Evolutionary conservation across 2,329 filamentous ascomycete species (phyloP), one percentile per base, ranked within the genome.

Genomic region (Nigrospora oryzae): DNA sequence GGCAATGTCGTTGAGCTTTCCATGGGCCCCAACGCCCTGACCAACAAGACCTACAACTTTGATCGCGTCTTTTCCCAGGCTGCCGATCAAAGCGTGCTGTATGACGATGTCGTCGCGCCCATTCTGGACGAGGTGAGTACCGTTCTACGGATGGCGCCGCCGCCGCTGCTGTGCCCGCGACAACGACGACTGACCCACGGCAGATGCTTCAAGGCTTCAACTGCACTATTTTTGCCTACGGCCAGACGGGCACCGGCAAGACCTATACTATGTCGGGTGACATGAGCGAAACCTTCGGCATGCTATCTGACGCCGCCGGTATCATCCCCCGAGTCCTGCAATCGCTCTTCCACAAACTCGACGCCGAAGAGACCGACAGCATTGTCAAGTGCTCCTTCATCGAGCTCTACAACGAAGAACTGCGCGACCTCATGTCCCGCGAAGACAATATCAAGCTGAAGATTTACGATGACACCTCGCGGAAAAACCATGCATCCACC

Each of bases 251-350:
- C 38, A 98, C 93, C 0, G 93, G 93, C 56, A 98, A 98, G 65
- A 98, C 93, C 13, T 98, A 98, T 65, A 98, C 93, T 19, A 98
- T 98, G 93, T 95, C 91, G 1, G 93, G 93, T 45, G 91, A 98
- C 63, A 96, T 98, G 81, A 87, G 79, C 13, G 87, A 96, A 55
- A 88, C 81, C 0, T 67, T 89, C 34, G 89, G 91, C 2, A 81
- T 95, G 48, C 74, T 95, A 13, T 91, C 91, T 1, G 93, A 97
- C 60, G 84, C 83, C 35, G 93, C 94, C 28, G 93, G 93, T 56
- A 97, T 98, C 55, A 93, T 98, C 50, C 94, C 94, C 19, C 84
- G 94, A 40, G 89, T 90, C 1, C 71, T 98, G 0, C 84, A 96
- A 57, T 79, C 86, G 0, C 75, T 98, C 0, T 98, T 98, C 65